Percentiles rank a stretch among this genome's conserved stretches.
Evolutionary conservation across 23 red algal species (phyloP).

Genomic region (Gracilaria gracilis): DNA sequence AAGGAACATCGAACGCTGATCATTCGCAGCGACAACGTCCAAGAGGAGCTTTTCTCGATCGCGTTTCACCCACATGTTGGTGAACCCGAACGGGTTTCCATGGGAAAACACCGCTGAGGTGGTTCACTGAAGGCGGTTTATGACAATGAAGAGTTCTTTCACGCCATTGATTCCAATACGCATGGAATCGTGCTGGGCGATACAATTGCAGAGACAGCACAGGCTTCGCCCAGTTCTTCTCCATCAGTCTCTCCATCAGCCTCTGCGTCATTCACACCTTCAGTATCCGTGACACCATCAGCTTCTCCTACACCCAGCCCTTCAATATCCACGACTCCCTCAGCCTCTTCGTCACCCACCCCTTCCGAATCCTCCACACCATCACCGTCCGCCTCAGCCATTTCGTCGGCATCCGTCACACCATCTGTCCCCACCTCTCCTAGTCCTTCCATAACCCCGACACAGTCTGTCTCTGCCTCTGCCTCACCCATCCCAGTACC

Average conservation of each 20-base stretch:
- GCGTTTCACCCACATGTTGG: constrained; percentile 41
- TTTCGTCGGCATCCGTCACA: background rate
- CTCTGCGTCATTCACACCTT: background rate
- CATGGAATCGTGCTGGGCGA: constrained; percentile 2
- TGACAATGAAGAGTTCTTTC: constrained; percentile 11
- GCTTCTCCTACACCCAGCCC: background rate
- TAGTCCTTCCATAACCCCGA: no score
- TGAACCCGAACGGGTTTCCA: constrained; percentile 8
- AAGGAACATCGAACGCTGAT: constrained; percentile 16
- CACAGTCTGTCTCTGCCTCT: no score
- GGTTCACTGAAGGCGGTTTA: constrained; percentile 15
- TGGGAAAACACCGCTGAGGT: constrained; percentile 1
- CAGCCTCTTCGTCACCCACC: background rate
- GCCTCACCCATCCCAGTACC: no score
- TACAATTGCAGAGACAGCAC: background rate
- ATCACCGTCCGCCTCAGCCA: background rate
- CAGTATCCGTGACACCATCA: background rate
- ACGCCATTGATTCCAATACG: constrained; percentile 11
- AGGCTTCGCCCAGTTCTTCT: background rate
- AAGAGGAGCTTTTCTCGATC: constrained; percentile 32
- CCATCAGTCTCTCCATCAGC: background rate
- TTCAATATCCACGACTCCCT: no score
- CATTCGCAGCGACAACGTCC: constrained; percentile 6
- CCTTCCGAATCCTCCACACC: background rate
- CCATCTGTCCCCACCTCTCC: no score